Conservation (phyloP, 202 grass and related monocot species). For the Elaeis oleifera region DNA sequence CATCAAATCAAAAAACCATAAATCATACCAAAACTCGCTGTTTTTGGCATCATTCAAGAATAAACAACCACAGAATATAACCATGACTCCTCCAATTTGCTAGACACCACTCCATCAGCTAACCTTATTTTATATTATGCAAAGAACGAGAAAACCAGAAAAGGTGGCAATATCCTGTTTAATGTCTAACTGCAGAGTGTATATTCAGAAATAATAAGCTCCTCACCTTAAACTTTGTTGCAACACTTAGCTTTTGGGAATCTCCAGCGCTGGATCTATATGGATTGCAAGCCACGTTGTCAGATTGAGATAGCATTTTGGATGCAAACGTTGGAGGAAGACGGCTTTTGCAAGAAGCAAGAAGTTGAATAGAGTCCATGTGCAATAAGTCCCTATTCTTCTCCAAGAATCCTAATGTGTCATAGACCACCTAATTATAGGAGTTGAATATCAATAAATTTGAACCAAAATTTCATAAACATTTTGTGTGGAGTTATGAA, state of each 20-base stretch:
- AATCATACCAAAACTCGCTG: too few species aligned
- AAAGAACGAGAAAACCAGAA: too few species aligned
- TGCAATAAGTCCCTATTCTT: constrained; percentile 97
- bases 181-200: not conserved
- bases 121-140: too few species aligned
- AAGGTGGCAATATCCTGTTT: too few species aligned
- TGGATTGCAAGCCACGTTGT: constrained; percentile 36
- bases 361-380: constrained; percentile 79
- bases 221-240: constrained; percentile 90
- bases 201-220: not conserved
- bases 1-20: too few species aligned
- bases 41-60: too few species aligned
- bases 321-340: constrained; percentile 77
- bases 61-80: too few species aligned
- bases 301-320: constrained; percentile 83
- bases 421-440: constrained; percentile 57
- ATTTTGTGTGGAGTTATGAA: not conserved
- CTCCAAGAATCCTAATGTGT: constrained; percentile 89
- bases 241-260: constrained; percentile 89
- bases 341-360: constrained; percentile 62
- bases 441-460: constrained; percentile 19
- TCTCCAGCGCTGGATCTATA: constrained; percentile 66
- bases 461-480: constrained; percentile 4
- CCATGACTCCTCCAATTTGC: too few species aligned
- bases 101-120: too few species aligned